These are phyloP conservation scores for Phaseolus lunatus DNA, from an alignment of 306 rosid species.

Conservation along the genomic window DNA sequence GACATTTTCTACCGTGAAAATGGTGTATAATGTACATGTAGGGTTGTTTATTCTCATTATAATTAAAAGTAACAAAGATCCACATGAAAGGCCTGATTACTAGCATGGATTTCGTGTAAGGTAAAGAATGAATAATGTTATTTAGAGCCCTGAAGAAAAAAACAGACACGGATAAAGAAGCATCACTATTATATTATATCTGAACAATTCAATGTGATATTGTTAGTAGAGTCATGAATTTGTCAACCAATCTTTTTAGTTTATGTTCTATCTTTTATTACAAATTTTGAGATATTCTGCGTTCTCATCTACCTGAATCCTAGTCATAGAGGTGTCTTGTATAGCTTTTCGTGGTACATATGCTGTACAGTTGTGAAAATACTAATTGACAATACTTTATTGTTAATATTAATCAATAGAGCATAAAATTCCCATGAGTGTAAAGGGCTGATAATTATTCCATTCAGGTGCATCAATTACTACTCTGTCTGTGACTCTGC, in stretches of 20 bases:
- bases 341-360: too few species aligned
- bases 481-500: not conserved
- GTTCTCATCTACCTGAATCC: not conserved
- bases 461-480: not conserved
- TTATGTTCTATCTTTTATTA: not conserved
- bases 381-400: not conserved
- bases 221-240: not conserved
- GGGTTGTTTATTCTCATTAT: not conserved
- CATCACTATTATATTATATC: not conserved
- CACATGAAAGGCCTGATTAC: not conserved
- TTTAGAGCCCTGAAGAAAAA: not conserved
- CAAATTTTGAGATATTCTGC: conserved; percentile 1
- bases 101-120: not conserved
- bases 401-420: not conserved
- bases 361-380: not conserved
- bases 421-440: not conserved
- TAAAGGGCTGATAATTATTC: not conserved
- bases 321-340: not conserved
- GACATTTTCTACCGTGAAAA: not conserved
- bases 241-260: not conserved
- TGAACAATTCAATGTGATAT: not conserved
- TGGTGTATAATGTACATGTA: not conserved
- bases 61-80: not conserved
- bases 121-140: not conserved
- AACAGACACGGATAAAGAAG: not conserved